phyloP scores from a whole-genome alignment of 2,329 filamentous ascomycete species.

The Pseudogymnoascus sp. region DNA sequence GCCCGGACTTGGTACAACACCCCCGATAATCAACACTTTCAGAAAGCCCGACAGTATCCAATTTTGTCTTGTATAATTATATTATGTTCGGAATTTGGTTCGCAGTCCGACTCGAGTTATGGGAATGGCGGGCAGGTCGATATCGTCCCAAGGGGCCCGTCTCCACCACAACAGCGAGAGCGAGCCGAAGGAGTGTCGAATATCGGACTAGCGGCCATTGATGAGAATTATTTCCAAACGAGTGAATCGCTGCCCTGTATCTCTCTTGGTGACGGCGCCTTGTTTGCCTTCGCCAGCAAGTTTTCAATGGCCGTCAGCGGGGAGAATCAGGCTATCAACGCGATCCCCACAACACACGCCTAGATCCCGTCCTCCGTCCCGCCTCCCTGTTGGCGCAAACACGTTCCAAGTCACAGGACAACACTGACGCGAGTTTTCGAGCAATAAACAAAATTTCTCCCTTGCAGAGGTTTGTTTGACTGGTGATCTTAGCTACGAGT shows the following conservation, averaged over 20 bases:
- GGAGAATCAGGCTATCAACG: constrained; percentile 3
- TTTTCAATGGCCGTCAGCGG: not conserved
- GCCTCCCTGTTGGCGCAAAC: not conserved
- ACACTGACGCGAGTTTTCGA: not conserved
- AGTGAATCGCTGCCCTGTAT: not conserved
- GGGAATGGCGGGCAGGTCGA: constrained; percentile 2
- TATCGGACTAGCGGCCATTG: constrained; percentile 2
- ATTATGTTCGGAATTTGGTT: not conserved
- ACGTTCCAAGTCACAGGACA: not conserved
- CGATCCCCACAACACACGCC: not conserved
- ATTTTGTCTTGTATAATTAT: constrained; percentile 1
- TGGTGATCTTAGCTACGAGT: not conserved
- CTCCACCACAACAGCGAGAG: constrained; percentile 7
- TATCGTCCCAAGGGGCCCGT: constrained; percentile 4
- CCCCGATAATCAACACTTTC: not conserved
- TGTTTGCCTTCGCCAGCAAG: not conserved
- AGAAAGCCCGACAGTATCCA: not conserved
- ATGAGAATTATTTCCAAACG: constrained; percentile 2
- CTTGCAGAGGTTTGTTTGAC: not conserved
- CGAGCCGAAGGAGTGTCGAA: constrained; percentile 2
- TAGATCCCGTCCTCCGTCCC: constrained; percentile 5
- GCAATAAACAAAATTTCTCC: not conserved
- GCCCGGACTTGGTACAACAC: not conserved
- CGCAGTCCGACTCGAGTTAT: not conserved
- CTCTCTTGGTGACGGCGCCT: not conserved